These are phyloP conservation scores for Porpolomopsis calyptriformis DNA, from an alignment of 768 basidiomycete genomes.

Conservation along the genomic window DNA sequence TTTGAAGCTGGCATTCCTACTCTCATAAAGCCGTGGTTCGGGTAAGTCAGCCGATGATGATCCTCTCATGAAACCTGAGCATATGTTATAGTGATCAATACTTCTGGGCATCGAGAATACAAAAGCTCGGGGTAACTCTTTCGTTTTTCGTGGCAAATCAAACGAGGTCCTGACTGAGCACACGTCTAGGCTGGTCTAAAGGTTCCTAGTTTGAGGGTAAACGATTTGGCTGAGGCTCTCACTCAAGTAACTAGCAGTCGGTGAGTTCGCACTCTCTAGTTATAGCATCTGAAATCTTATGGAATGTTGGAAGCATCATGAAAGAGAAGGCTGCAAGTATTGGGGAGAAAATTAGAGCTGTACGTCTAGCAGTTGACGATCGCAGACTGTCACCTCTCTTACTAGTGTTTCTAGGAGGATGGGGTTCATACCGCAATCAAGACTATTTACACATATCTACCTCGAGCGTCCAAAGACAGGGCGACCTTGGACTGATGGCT, in stretches of 20 bases:
- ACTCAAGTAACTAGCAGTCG: conserved; percentile 41
- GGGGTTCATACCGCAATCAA: conserved; percentile 49
- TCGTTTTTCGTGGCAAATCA: not conserved
- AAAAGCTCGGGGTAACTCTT: conserved; percentile 43
- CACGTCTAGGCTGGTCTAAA: conserved; percentile 36
- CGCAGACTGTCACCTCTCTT: not conserved
- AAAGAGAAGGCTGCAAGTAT: conserved; percentile 45
- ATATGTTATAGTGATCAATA: conserved; percentile 37
- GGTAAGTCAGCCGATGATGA: not conserved
- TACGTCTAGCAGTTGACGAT: conserved; percentile 11
- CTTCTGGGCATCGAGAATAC: conserved; percentile 57
- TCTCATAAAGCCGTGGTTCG: conserved; percentile 63
- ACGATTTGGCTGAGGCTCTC: conserved; percentile 44
- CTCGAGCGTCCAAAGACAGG: conserved; percentile 18
- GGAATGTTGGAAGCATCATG: conserved; percentile 49
- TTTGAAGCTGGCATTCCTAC: conserved; percentile 47
- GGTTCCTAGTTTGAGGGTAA: conserved; percentile 34
- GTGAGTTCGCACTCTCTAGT: conserved; percentile 21
- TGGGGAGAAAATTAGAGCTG: conserved; percentile 26
- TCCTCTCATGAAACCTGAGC: not conserved
- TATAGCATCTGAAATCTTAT: not conserved
- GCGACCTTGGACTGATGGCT: conserved; percentile 1
- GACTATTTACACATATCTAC: conserved; percentile 44
- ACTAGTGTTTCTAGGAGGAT: conserved; percentile 32
- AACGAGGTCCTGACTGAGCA: not conserved